These are phyloP conservation scores for Debaryomyces hansenii DNA, from an alignment of 805 yeast species.

Conservation along the genomic window DNA sequence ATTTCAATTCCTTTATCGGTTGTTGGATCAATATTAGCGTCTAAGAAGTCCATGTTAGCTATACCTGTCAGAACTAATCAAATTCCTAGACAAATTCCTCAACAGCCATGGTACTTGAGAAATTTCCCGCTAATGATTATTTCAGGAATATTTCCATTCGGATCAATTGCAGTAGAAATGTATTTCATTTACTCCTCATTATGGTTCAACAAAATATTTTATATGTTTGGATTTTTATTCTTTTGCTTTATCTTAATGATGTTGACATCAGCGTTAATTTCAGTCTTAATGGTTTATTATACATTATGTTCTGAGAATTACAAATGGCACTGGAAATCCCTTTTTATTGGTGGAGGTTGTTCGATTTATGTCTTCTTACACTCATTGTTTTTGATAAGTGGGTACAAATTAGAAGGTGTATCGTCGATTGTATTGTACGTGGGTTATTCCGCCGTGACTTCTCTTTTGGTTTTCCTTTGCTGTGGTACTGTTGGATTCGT, in stretches of 20 bases:
- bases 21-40: conserved; percentile 77
- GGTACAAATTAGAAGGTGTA: conserved; percentile 64
- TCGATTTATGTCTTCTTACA: conserved; percentile 82
- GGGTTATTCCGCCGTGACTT: conserved; percentile 77
- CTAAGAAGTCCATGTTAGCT: conserved; percentile 55
- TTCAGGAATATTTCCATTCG: conserved; percentile 92
- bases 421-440: conserved; percentile 75
- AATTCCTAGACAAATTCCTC: conserved; percentile 94
- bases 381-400: conserved; percentile 70
- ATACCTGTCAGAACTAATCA: conserved; percentile 91
- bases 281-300: conserved; percentile 79
- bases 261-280: conserved; percentile 75
- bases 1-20: conserved; percentile 83
- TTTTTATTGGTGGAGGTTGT: conserved; percentile 87
- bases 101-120: conserved; percentile 80
- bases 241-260: conserved; percentile 84
- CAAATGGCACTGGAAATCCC: conserved; percentile 96
- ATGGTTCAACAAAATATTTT: conserved; percentile 92
- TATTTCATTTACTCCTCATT: conserved; percentile 87
- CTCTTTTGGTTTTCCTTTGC: conserved; percentile 69
- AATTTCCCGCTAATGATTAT: conserved; percentile 65
- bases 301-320: conserved; percentile 88
- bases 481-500: conserved; percentile 89
- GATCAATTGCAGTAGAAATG: conserved; percentile 92
- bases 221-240: conserved; percentile 96